A percentile compares a stretch with the other conserved stretches of the same genome.
These are phyloP conservation scores for Plasmodium knowlesi DNA, from an alignment of 169 alveolate species.

Conservation along the genomic window DNA sequence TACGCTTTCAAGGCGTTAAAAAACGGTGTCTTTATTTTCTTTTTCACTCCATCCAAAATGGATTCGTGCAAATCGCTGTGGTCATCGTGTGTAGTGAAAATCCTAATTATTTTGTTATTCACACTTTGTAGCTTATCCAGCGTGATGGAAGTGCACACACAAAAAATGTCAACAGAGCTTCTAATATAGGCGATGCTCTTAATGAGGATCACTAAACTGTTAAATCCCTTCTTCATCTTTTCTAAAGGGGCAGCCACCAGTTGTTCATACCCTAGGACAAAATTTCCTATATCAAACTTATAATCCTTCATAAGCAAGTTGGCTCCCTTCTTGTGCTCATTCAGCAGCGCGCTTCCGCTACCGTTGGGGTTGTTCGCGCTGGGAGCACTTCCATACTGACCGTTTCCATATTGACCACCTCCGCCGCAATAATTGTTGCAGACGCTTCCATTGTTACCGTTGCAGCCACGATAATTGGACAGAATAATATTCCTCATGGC, in stretches of 20 bases:
- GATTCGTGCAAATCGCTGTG: slow-evolving; percentile 83
- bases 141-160: slow-evolving; percentile 79
- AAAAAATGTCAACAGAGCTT: slow-evolving; percentile 79
- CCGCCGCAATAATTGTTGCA: neutral
- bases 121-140: slow-evolving; percentile 74
- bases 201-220: slow-evolving; percentile 46
- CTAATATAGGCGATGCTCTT: slow-evolving; percentile 75
- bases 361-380: neutral
- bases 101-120: slow-evolving; percentile 73
- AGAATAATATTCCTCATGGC: neutral
- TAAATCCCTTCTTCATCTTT: slow-evolving; percentile 76
- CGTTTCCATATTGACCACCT: neutral
- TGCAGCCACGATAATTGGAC: neutral
- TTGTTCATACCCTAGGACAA: slow-evolving; percentile 78
- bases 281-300: slow-evolving; percentile 65
- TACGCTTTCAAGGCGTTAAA: slow-evolving; percentile 77
- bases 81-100: slow-evolving; percentile 78
- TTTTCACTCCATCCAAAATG: slow-evolving; percentile 77
- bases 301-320: neutral
- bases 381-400: neutral
- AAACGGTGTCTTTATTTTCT: slow-evolving; percentile 78
- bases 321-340: neutral
- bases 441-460: neutral
- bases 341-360: neutral
- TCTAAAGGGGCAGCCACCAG: slow-evolving; percentile 77